Conservation (phyloP, 306 rosid genomes). For the Morella rubra region DNA sequence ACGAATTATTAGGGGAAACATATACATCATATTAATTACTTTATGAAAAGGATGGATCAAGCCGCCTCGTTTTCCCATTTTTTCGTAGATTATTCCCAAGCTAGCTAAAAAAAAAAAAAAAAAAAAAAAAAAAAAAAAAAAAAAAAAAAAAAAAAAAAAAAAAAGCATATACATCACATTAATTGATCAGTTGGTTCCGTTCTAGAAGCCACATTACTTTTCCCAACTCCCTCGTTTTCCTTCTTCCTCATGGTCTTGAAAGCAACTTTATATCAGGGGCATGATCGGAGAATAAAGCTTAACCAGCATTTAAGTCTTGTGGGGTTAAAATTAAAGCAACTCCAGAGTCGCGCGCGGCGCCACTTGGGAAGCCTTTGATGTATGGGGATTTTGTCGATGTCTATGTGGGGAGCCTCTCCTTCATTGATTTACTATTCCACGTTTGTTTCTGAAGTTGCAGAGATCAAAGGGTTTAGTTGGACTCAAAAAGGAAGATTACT, state of each 20-base stretch:
- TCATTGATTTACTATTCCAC: not conserved
- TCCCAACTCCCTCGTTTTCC: not conserved
- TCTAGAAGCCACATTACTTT: constrained; percentile 18
- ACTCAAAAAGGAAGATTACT: not conserved
- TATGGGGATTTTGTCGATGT: not conserved
- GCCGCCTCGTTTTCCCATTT: not conserved
- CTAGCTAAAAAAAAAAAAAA: too few relatives aligned
- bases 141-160: too few relatives aligned
- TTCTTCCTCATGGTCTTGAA: not conserved
- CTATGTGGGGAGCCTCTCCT: not conserved
- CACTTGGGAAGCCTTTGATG: too few relatives aligned
- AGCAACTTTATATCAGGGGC: constrained; percentile 7
- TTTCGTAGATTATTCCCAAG: not conserved
- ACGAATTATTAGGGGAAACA: not conserved
- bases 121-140: too few relatives aligned
- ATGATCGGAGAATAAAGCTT: constrained; percentile 3
- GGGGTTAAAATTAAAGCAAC: constrained; percentile 11
- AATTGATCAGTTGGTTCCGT: not conserved
- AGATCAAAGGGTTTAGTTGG: not conserved
- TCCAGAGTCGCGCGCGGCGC: too few relatives aligned
- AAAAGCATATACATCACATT: not conserved
- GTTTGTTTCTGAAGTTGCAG: not conserved
- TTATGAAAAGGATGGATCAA: constrained; percentile 26
- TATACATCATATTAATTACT: constrained; percentile 6
- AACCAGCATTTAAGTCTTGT: not conserved